A percentile compares a stretch with the other conserved stretches of the same genome.
These are phyloP conservation scores for Oleoguttula mirabilis DNA, from an alignment of 495 filamentous ascomycete genomes.

Conservation along the genomic window DNA sequence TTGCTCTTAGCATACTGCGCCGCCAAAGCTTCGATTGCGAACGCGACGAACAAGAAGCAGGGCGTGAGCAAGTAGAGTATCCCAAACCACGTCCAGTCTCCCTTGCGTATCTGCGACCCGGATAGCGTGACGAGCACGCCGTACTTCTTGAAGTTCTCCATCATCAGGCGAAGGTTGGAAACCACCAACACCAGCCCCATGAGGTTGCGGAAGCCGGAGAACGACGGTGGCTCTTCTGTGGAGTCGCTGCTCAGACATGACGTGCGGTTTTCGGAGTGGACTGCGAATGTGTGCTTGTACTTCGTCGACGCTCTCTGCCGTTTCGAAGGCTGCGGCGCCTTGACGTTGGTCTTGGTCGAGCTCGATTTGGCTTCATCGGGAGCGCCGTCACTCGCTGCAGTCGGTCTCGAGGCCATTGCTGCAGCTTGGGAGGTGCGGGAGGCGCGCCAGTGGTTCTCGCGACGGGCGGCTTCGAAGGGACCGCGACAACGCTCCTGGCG, in stretches of 20 bases:
- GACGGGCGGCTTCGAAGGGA: no score
- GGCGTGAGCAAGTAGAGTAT: slow-evolving; percentile 76
- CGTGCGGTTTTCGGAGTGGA: slow-evolving; percentile 57
- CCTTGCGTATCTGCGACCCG: slow-evolving; percentile 74
- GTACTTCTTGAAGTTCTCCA: slow-evolving; percentile 98
- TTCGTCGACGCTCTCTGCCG: slow-evolving; percentile 35
- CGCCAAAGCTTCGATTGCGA: slow-evolving; percentile 71
- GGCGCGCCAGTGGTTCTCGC: no score
- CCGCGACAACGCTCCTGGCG: no score
- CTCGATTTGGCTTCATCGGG: no score
- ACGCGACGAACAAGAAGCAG: slow-evolving; percentile 78
- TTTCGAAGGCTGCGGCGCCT: no score
- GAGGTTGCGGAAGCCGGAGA: slow-evolving; percentile 85
- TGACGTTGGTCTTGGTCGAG: no score
- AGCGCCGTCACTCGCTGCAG: no score
- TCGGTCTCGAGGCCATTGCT: no score
- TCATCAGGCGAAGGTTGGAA: slow-evolving; percentile 81
- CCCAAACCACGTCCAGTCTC: slow-evolving; percentile 63
- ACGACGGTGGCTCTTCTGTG: slow-evolving; percentile 53
- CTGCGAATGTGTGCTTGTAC: slow-evolving; percentile 80
- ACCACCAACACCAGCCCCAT: slow-evolving; percentile 91
- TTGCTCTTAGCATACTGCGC: slow-evolving; percentile 59
- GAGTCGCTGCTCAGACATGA: slow-evolving; percentile 82
- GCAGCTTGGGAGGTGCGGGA: no score
- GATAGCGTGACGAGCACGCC: slow-evolving; percentile 85